Evolutionary conservation across 192 early-diverging fungal genomes (phyloP).

Genomic region (Thamnidium elegans): DNA sequence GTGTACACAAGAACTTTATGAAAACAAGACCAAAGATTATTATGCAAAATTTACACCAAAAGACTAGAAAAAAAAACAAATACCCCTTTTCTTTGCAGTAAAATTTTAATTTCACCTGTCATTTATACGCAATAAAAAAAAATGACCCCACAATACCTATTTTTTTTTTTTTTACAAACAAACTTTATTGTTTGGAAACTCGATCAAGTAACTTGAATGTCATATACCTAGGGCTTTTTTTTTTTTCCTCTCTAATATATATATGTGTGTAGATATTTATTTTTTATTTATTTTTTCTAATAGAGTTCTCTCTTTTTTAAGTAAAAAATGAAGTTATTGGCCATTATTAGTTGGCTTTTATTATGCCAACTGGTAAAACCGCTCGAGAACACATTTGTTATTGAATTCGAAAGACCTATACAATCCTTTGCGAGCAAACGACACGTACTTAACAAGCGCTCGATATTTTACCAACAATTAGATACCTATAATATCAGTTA

Average conservation of each 20-base stretch:
- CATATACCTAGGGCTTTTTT: background rate
- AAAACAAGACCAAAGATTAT: constrained; percentile 69
- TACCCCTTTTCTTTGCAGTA: background rate
- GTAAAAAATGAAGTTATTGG: background rate
- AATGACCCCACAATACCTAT: no score
- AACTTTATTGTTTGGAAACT: background rate
- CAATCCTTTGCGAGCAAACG: constrained; percentile 6
- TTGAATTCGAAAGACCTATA: constrained; percentile 24
- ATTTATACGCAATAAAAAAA: no score
- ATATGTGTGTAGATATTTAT: background rate
- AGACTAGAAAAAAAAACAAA: constrained; percentile 18
- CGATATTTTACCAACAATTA: constrained; percentile 27
- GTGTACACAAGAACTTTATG: constrained; percentile 78
- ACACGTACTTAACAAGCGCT: constrained; percentile 14
- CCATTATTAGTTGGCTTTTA: background rate
- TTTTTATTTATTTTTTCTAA: background rate
- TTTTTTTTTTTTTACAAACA: no score
- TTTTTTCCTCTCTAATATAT: no score
- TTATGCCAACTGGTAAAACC: background rate
- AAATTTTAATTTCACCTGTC: no score
- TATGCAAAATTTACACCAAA: constrained; percentile 71
- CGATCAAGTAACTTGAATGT: background rate
- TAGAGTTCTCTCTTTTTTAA: background rate
- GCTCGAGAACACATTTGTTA: constrained; percentile 18
- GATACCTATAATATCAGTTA: constrained; percentile 25